Conservation (phyloP, 78 protist genomes). For the Dictyostelium citrinum region DNA sequence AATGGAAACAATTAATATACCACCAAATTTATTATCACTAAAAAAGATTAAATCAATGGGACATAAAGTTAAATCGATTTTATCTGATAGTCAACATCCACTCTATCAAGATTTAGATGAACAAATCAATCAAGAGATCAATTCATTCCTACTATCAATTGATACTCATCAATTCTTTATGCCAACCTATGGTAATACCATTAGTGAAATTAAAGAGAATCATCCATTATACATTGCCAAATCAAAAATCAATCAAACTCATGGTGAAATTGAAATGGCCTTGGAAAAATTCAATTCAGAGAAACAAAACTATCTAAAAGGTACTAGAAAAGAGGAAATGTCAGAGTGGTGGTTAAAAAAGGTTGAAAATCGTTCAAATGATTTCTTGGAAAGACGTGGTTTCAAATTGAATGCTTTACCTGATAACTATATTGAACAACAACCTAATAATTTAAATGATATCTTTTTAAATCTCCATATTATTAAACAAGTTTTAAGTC, state of each 20-base stretch:
- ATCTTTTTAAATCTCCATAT: constrained; percentile 5
- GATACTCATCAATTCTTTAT: constrained; percentile 30
- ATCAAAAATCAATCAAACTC: constrained; percentile 34
- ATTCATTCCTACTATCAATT: neutral
- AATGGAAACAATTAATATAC: neutral
- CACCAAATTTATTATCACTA: constrained; percentile 2
- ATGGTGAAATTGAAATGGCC: constrained; percentile 55
- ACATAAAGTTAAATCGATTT: neutral
- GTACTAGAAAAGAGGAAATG: constrained; percentile 21
- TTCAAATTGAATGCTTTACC: constrained; percentile 51
- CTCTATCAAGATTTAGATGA: constrained; percentile 33
- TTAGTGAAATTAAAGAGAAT: neutral
- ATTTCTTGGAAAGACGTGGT: constrained; percentile 21
- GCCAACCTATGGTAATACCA: constrained; percentile 29
- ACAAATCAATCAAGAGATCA: constrained; percentile 10
- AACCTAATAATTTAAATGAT: constrained; percentile 39
- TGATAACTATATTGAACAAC: constrained; percentile 66
- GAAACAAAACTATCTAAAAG: neutral
- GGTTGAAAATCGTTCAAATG: neutral
- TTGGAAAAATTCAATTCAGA: constrained; percentile 8
- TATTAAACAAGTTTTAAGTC: constrained; percentile 16
- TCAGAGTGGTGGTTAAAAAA: constrained; percentile 69
- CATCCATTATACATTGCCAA: neutral
- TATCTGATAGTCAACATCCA: neutral
- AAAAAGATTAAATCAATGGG: constrained; percentile 11